A percentile compares a stretch with the other conserved stretches of the same genome.
Conservation (phyloP, 257 asterid genomes). For the Fraxinus anomala region DNA sequence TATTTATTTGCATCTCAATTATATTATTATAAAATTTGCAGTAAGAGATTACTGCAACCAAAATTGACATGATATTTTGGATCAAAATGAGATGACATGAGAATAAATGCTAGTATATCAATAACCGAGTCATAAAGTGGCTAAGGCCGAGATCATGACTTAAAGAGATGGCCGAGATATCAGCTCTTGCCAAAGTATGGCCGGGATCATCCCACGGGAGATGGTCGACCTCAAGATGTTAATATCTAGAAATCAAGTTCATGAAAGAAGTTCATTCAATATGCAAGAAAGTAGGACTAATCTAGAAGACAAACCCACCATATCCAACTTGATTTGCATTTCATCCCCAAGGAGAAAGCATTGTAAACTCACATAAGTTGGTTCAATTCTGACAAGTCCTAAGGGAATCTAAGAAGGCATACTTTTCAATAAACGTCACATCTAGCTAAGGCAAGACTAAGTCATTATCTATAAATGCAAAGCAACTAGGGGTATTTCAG, state of each 20-base stretch:
- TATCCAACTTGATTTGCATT: no score
- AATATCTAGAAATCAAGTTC: neutral
- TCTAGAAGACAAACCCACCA: neutral
- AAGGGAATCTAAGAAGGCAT: no score
- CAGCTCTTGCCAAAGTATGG: neutral
- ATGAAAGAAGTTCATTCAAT: no score
- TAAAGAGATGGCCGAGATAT: neutral
- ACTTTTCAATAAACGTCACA: neutral
- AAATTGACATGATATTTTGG: no score
- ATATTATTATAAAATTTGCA: no score
- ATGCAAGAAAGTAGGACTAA: neutral
- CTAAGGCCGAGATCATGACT: neutral
- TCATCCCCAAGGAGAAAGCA: no score
- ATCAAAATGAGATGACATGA: no score
- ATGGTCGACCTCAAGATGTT: neutral
- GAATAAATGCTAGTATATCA: no score
- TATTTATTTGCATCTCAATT: no score
- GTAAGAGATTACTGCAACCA: no score
- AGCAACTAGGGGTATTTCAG: neutral
- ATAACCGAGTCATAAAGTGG: neutral
- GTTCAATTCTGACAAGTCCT: no score
- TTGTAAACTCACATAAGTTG: no score
- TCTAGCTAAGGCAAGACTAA: neutral
- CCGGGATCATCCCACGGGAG: neutral
- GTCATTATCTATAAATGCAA: neutral